Evolutionary conservation across 208 protist species (phyloP).

Genomic region (Balamuthia mandrillaris): DNA sequence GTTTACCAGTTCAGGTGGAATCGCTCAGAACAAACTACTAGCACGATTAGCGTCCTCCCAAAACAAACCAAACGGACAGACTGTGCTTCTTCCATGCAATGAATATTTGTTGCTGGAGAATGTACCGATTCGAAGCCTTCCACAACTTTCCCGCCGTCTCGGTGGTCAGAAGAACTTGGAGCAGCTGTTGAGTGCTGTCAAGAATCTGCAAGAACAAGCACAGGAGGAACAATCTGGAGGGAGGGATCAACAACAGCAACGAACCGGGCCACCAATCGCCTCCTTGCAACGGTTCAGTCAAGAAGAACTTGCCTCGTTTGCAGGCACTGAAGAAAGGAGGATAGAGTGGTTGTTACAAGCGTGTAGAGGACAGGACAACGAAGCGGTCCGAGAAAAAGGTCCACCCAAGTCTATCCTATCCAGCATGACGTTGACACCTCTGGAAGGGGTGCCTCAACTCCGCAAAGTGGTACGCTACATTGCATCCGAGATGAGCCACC

Average conservation of each 20-base stretch:
- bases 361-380: neutral
- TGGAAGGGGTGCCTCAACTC: neutral
- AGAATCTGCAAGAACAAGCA: no score
- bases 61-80: slow-evolving; percentile 13
- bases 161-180: no score
- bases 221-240: no score
- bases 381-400: neutral
- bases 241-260: no score
- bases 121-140: neutral
- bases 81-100: neutral
- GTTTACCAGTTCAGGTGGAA: neutral
- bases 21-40: neutral
- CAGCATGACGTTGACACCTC: neutral
- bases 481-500: neutral
- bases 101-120: neutral
- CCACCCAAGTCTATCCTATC: neutral
- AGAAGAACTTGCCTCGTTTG: no score
- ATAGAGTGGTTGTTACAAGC: neutral
- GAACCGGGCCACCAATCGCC: no score
- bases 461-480: slow-evolving; percentile 3
- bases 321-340: no score
- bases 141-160: no score
- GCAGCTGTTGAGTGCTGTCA: no score
- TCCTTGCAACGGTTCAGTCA: no score
- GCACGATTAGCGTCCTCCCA: neutral